phyloP scores from a whole-genome alignment of 2,329 filamentous ascomycete species.

The Fusarium sp. region DNA sequence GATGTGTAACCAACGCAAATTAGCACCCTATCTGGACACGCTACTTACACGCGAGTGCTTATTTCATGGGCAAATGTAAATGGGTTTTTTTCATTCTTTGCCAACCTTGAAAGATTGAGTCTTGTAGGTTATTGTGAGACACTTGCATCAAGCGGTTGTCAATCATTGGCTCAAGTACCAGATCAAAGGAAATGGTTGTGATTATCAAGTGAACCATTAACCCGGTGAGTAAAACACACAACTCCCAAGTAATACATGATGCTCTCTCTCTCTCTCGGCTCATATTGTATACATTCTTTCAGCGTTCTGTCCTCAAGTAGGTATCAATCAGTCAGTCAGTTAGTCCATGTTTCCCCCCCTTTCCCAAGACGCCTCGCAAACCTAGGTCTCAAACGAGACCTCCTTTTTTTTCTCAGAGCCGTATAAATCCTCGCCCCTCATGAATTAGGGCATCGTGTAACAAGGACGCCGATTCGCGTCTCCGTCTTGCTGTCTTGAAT shows the following conservation, averaged over 20 bases:
- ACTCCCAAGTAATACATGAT: background rate
- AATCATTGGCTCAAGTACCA: background rate
- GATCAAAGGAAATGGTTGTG: background rate
- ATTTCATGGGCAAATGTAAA: background rate
- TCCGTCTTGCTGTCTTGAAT: background rate
- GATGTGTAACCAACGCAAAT: background rate
- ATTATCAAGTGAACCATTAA: background rate
- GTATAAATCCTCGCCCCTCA: background rate
- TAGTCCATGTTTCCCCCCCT: constrained; percentile 6
- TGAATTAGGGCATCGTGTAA: background rate
- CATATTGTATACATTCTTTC: background rate
- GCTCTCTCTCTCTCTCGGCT: background rate
- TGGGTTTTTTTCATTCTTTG: background rate
- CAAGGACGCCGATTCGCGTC: background rate
- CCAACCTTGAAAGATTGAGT: background rate
- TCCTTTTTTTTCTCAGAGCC: constrained; percentile 3
- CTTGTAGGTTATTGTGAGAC: background rate
- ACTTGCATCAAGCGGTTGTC: background rate
- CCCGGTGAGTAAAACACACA: background rate
- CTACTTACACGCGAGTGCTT: background rate
- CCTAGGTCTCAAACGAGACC: constrained; percentile 13
- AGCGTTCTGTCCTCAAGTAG: constrained; percentile 1
- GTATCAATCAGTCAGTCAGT: constrained; percentile 9
- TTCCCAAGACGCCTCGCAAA: constrained; percentile 35
- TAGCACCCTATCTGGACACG: background rate